Base-by-base conservation (phyloP, 352 stramenopile species). In the Phytophthora colocasiae region DNA sequence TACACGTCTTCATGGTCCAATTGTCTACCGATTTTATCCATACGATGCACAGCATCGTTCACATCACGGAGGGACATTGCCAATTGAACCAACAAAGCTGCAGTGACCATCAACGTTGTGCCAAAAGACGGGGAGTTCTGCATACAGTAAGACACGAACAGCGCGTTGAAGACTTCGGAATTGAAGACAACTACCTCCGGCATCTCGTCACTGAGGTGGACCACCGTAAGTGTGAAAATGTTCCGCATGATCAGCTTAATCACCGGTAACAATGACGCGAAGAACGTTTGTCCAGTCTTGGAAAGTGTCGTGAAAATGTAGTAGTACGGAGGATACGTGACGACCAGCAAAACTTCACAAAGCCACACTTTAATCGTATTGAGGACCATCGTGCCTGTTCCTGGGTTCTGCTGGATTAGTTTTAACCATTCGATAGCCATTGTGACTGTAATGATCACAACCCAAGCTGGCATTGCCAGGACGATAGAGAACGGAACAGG, bases 121-220 rank as follows among this genome's bases (percentile, higher is more conserved):
- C 63, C 62, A 9, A 69, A 41, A 1, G 63, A 73, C 1, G 68
- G 68, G 3, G 54, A 59, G 14, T 58, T 76, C 15, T 72, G 63
- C 56, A 76, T 73, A 12, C 68, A 66, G 53, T 69, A 76, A 0
- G 68, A 66, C 4, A 72, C 41, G 15, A 76, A 76, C 6, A 73
- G 34, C 12, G 63, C 40, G 29, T 68, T 76, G 48, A 69, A 76
- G 0, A 72, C 38, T 10, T 75, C 68, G 15, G 47, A 51, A 22
- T 76, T 76, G 40, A 69, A 68, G 6, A 66, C 45, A 7, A 76
- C 48, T 2, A 71, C 44, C 40, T 69, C 63, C 0, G 63, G 60
- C 52, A 69, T 62, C 22, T 76, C 63, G 34, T 76, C 63, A 14
- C 52, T 60, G 4, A 69, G 12, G 9, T 73, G 68, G n/a, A 63